A percentile compares a stretch with the other conserved stretches of the same genome.
phyloP scores from a whole-genome alignment of 2,329 filamentous ascomycete species.

The Talaromyces amestolkiae region DNA sequence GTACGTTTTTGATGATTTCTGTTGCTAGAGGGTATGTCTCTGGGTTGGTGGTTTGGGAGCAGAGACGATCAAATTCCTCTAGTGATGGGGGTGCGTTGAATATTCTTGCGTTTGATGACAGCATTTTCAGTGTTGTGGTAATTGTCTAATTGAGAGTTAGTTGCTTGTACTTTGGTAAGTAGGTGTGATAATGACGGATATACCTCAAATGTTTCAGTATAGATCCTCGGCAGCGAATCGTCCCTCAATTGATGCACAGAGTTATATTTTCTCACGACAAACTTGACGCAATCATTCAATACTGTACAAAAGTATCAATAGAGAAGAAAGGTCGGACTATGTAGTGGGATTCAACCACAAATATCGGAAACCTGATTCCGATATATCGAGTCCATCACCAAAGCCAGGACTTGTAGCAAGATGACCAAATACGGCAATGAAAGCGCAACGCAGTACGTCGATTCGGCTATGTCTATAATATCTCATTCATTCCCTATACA shows the following conservation, averaged over 20 bases:
- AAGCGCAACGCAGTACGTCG: not conserved
- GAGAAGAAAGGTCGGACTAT: too few species aligned
- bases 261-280: not conserved
- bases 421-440: not conserved
- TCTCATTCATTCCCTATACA: not conserved
- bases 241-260: too few species aligned
- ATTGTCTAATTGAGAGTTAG: not conserved
- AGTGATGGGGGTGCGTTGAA: not conserved
- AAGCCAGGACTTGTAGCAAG: too few species aligned
- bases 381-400: not conserved
- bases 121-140: not conserved
- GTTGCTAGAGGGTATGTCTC: not conserved
- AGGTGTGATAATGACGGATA: not conserved
- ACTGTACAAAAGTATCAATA: too few species aligned
- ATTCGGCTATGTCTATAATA: slow-evolving; percentile 21
- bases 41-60: not conserved
- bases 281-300: not conserved
- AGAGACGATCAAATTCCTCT: not conserved
- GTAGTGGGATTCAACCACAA: too few species aligned
- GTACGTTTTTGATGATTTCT: not conserved
- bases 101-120: not conserved
- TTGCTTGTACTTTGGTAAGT: not conserved
- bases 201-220: not conserved
- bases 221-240: not conserved
- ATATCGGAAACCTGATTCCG: not conserved